Evolutionary conservation across 2,329 filamentous ascomycete genomes (phyloP).

Genomic region (Arthrobotrys conoides): DNA sequence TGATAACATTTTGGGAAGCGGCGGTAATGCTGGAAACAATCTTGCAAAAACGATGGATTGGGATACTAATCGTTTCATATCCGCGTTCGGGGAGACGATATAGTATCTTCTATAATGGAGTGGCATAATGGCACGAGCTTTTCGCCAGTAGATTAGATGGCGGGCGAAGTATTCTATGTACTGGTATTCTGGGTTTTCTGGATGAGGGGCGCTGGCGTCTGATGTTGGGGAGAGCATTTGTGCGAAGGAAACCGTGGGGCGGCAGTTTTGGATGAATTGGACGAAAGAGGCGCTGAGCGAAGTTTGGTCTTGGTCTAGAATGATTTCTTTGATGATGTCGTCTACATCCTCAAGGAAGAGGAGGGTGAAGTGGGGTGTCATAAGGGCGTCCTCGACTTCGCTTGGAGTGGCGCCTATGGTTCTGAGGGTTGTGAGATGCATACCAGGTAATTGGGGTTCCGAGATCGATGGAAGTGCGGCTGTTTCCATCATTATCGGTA

Average conservation of each 20-base stretch:
- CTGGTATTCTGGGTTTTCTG: constrained; percentile 78
- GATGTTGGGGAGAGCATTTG: constrained; percentile 67
- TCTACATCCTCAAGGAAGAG: constrained; percentile 87
- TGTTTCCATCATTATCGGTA: constrained; percentile 71
- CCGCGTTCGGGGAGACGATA: constrained; percentile 90
- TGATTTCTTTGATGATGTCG: constrained; percentile 77
- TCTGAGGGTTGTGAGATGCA: constrained; percentile 81
- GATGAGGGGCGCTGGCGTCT: constrained; percentile 73
- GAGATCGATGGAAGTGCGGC: constrained; percentile 62
- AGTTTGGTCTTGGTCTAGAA: constrained; percentile 72
- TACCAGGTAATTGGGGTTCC: constrained; percentile 63
- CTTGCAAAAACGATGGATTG: constrained; percentile 80
- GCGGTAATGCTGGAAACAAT: constrained; percentile 85
- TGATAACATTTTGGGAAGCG: constrained; percentile 87
- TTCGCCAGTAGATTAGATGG: constrained; percentile 96
- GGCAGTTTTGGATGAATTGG: constrained; percentile 83
- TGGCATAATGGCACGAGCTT: constrained; percentile 90
- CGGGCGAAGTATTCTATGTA: constrained; percentile 88
- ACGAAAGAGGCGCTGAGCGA: constrained; percentile 82
- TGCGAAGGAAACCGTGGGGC: constrained; percentile 75
- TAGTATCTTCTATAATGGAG: constrained; percentile 92
- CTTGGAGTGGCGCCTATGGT: constrained; percentile 78
- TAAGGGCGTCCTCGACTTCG: constrained; percentile 78
- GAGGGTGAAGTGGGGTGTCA: constrained; percentile 84
- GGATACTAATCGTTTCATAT: constrained; percentile 76